Evolutionary conservation across 2,329 filamentous ascomycete species (phyloP), one percentile per base, ranked within the genome.

Genomic region (Paecilomyces sp.): DNA sequence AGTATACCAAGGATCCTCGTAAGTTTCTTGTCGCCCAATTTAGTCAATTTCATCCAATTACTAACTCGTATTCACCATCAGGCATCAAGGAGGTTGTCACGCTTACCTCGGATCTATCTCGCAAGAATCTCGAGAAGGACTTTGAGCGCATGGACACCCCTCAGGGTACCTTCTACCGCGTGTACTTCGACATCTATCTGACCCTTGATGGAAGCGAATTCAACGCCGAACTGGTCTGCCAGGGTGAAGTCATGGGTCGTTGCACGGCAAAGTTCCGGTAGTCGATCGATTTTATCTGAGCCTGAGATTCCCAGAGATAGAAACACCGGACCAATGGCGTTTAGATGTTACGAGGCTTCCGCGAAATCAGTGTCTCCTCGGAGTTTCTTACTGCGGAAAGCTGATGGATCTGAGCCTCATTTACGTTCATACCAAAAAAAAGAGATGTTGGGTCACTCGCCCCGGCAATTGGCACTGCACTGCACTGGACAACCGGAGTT

Each of bases 111-210:
- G 94, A 99, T 74, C 83, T 99, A 60, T 97, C 92, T 55, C 89
- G 93, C 68, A 99, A 97, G 83, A 97, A 97, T 74, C 87, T 99
- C 12, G 94, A 99, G 77, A 97, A 97, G 79, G 94, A 99, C 76
- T 99, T 99, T 71, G 94, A 99, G 79, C 88, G 94, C 72, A 97
- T 97, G 94, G 94, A 97, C 74, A 97, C 94, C 1, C 92, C 94
- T 5, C 93, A 99, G 76, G 94, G 94, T 63, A 95, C 91, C 3
- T 96, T 96, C 76, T 96, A 96, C 81, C 88, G 91, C 64, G 83
- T 85, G 54, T 85, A 85, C 74, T 85, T 85, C 66, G 83, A 85
- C 66, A 85, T 85, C 60, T 95, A 96, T 76, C 85, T 99, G 65
- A 97, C 94, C 0, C 87, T 99, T 15, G 94, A 99, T 71, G 94